Conservation (phyloP, 768 basidiomycete genomes). For the Lentinus brumalis region DNA sequence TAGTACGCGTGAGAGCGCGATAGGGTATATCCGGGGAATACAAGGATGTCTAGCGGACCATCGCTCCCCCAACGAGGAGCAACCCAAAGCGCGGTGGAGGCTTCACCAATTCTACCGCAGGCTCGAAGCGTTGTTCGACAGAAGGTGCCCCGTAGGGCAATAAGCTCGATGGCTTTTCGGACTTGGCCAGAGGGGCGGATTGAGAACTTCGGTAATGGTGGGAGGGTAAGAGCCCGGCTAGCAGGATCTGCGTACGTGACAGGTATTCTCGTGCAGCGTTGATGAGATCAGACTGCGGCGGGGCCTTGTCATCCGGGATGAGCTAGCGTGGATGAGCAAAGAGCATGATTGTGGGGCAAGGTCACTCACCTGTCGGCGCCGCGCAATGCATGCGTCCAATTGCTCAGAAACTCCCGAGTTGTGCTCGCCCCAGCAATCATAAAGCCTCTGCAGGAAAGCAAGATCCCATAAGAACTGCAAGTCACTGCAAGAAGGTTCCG, state of each 20-base stretch:
- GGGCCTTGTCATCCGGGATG: background rate
- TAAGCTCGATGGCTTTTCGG: conserved; percentile 39
- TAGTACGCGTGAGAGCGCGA: background rate
- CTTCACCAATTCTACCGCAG: conserved; percentile 66
- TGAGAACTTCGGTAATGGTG: conserved; percentile 13
- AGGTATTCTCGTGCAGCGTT: conserved; percentile 43
- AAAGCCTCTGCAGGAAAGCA: conserved; percentile 18
- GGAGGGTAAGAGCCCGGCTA: conserved; percentile 58
- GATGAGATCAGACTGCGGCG: conserved; percentile 4
- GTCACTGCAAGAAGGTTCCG: background rate
- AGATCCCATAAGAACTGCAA: conserved; percentile 21
- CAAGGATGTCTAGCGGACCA: conserved; percentile 26
- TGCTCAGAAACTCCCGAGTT: background rate
- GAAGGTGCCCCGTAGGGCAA: conserved; percentile 55
- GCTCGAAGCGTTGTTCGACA: conserved; percentile 54
- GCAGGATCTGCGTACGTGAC: conserved; percentile 58
- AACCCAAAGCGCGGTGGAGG: conserved; percentile 76
- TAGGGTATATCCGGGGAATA: conserved; percentile 1
- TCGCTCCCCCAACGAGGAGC: conserved; percentile 58
- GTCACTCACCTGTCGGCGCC: conserved; percentile 9
- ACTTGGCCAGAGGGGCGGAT: conserved; percentile 4
- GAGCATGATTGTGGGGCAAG: background rate
- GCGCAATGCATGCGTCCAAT: conserved; percentile 3
- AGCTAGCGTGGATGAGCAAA: background rate
- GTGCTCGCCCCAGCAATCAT: conserved; percentile 12